Evolutionary conservation across 2,329 filamentous ascomycete genomes (phyloP).

Genomic region (Colletotrichum sojae): DNA sequence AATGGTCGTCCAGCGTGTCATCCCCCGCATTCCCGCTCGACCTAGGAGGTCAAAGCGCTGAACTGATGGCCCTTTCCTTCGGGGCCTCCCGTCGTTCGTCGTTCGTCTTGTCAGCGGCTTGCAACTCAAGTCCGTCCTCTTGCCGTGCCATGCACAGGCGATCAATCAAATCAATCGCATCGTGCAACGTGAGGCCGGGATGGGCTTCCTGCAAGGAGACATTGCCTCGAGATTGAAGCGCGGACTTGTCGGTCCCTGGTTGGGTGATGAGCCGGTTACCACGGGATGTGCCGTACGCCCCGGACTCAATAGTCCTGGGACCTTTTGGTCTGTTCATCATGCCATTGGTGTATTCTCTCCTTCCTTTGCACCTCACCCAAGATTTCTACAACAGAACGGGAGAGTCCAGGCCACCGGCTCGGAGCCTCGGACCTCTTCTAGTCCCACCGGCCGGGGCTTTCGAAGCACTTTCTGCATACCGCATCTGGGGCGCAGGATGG

Average conservation of each 20-base stretch:
- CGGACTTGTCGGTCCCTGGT: background rate
- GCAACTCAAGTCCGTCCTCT: background rate
- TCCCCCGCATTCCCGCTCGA: constrained; percentile 22
- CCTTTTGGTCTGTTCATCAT: background rate
- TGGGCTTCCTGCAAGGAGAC: background rate
- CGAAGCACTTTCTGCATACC: constrained; percentile 14
- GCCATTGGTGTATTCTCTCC: background rate
- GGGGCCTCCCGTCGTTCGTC: constrained; percentile 20
- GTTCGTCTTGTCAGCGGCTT: background rate
- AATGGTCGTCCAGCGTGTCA: constrained; percentile 21
- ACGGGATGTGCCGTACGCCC: constrained; percentile 12
- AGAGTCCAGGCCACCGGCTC: constrained; percentile 10
- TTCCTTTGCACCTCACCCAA: background rate
- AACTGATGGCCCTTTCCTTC: background rate
- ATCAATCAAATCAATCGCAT: constrained; percentile 8
- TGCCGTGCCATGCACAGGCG: constrained; percentile 10
- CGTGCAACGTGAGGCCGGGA: constrained; percentile 6
- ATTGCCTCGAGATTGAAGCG: background rate
- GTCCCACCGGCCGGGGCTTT: background rate
- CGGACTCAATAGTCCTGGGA: constrained; percentile 8
- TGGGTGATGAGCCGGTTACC: background rate
- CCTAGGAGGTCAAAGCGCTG: constrained; percentile 28
- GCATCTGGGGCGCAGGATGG: constrained; percentile 5
- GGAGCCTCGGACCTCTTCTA: constrained; percentile 5
- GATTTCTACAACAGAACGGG: too few relatives aligned